Evolutionary conservation across 768 basidiomycete species (phyloP).

Genomic region (Fistulinella prunicolor): DNA sequence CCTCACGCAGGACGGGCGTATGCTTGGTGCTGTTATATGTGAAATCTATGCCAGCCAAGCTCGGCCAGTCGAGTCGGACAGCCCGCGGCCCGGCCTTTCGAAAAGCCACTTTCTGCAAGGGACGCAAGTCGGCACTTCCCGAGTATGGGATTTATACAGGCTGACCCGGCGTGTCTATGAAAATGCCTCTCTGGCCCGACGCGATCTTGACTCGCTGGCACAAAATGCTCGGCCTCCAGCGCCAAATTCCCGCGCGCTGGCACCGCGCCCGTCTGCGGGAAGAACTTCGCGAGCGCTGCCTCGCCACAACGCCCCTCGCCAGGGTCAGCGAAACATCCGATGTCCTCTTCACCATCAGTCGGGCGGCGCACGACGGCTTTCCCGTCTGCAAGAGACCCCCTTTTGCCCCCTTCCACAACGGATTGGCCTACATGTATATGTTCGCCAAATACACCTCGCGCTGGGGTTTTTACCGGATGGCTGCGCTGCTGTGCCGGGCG

Average conservation of each 20-base stretch:
- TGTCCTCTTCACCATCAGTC: conserved; percentile 14
- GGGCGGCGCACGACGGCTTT: conserved; percentile 10
- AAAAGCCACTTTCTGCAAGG: no score
- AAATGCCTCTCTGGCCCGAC: conserved; percentile 6
- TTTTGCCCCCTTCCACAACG: conserved; percentile 8
- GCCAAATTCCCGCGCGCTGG: conserved; percentile 7
- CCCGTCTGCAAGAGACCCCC: conserved; percentile 10
- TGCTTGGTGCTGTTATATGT: no score
- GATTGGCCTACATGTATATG: conserved; percentile 12
- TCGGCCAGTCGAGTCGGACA: no score
- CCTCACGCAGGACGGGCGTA: no score
- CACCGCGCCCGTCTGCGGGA: conserved; percentile 7
- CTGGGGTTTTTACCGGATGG: conserved; percentile 13
- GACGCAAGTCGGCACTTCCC: no score
- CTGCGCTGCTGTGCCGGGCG: conserved; percentile 11
- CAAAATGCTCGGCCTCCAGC: conserved; percentile 10
- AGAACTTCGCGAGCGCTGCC: conserved; percentile 8
- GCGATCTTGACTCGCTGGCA: conserved; percentile 6
- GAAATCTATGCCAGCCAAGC: no score
- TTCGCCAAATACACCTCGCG: conserved; percentile 12
- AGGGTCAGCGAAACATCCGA: conserved; percentile 13
- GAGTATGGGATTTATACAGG: background rate
- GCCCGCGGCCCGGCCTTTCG: no score
- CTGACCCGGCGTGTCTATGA: background rate
- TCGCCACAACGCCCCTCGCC: conserved; percentile 9